Evolutionary conservation across 2,329 filamentous ascomycete species (phyloP).

Genomic region (Colletotrichum noveboracense): DNA sequence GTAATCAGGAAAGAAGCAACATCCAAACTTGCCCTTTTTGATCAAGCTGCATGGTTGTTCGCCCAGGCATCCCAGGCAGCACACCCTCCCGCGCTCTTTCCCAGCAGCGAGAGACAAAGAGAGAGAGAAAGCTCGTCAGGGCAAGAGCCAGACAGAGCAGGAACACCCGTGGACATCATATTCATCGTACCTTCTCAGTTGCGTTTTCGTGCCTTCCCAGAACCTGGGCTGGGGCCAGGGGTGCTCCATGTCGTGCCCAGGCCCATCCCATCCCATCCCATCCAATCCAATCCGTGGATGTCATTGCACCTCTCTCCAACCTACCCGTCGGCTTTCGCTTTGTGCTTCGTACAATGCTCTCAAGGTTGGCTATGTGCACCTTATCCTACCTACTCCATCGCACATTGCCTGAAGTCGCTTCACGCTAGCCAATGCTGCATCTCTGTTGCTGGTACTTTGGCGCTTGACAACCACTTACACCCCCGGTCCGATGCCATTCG

Average conservation of each 20-base stretch:
- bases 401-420: neutral
- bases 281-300: neutral
- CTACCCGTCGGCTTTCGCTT: neutral
- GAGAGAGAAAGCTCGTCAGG: neutral
- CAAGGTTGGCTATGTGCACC: neutral
- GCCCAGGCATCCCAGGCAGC: constrained; percentile 13
- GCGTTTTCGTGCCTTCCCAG: neutral
- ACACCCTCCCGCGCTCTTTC: neutral
- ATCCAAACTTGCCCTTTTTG: constrained; percentile 13
- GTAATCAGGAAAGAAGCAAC: constrained; percentile 3
- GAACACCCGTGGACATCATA: neutral
- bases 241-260: neutral
- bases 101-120: neutral
- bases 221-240: constrained; percentile 11
- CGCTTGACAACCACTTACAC: neutral
- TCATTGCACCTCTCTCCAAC: neutral
- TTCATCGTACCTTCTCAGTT: neutral
- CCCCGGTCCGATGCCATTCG: neutral
- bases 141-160: neutral
- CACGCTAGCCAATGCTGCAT: neutral
- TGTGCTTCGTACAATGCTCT: neutral
- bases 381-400: neutral
- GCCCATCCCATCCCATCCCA: neutral
- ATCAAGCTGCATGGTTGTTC: neutral
- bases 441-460: neutral